These are phyloP conservation scores for Eucalyptus caleyi DNA, from an alignment of 345 rosid species.

Conservation along the genomic window DNA sequence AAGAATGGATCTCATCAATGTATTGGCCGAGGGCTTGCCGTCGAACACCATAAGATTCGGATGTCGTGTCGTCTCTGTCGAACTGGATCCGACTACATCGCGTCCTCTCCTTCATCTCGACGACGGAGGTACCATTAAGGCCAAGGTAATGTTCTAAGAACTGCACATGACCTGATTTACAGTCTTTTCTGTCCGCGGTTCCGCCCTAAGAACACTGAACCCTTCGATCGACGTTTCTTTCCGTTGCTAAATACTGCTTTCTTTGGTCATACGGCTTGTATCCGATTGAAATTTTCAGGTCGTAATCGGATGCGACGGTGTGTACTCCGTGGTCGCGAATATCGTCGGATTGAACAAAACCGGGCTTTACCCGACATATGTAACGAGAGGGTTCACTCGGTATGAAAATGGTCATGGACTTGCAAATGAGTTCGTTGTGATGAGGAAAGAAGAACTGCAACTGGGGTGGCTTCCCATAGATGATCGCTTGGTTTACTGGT, in stretches of 20 bases:
- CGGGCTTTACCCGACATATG: background rate
- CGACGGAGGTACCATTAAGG: constrained; percentile 1
- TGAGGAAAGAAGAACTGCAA: background rate
- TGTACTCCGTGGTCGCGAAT: background rate
- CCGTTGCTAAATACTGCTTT: background rate
- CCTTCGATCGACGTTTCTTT: background rate
- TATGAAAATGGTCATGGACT: background rate
- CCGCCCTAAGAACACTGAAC: background rate
- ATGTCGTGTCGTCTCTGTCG: constrained; percentile 1
- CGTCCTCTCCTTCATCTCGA: constrained; percentile 2
- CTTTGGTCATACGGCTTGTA: background rate
- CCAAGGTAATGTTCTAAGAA: constrained; percentile 1
- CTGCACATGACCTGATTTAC: background rate
- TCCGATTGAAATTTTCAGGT: background rate
- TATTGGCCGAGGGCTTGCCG: constrained; percentile 32
- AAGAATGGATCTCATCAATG: constrained; percentile 28
- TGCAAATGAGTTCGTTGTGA: background rate
- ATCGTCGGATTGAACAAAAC: background rate
- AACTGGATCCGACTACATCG: background rate
- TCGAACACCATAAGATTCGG: constrained; percentile 17
- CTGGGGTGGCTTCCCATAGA: constrained; percentile 7
- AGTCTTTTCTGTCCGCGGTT: background rate
- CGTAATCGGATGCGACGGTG: constrained; percentile 1
- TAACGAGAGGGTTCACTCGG: background rate
- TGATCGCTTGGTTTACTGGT: constrained; percentile 9